These are phyloP conservation scores for Pulveroboletus frians DNA, from an alignment of 768 basidiomycete genomes.

Conservation along the genomic window DNA sequence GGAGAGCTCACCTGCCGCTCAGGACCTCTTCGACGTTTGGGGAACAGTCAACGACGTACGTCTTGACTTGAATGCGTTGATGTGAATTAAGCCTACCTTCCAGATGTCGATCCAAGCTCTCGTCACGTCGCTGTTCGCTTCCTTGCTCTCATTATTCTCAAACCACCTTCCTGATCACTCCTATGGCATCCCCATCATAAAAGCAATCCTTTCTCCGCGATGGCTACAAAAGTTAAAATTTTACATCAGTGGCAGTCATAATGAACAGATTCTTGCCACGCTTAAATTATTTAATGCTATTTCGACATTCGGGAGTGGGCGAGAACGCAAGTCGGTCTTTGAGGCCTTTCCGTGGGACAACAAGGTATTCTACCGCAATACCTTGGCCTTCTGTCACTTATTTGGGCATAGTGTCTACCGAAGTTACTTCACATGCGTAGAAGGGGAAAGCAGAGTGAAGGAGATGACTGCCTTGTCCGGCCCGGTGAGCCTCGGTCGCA, in stretches of 20 bases:
- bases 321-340: conserved; percentile 55
- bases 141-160: conserved; percentile 58
- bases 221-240: conserved; percentile 56
- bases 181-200: conserved; percentile 58
- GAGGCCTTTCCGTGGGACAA: conserved; percentile 77
- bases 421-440: conserved; percentile 70
- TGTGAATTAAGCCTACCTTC: background rate
- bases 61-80: background rate
- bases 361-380: conserved; percentile 43
- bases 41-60: conserved; percentile 48
- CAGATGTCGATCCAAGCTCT: conserved; percentile 41
- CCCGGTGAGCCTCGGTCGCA: conserved; percentile 45
- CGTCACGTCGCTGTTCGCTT: conserved; percentile 50
- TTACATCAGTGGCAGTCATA: conserved; percentile 56
- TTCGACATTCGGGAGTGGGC: conserved; percentile 59
- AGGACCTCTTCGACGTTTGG: conserved; percentile 63
- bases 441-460: conserved; percentile 42
- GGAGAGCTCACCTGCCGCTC: conserved; percentile 47
- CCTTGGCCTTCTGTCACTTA: background rate
- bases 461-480: conserved; percentile 38
- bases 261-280: conserved; percentile 60
- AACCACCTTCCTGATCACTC: conserved; percentile 65
- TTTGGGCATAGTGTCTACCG: conserved; percentile 46
- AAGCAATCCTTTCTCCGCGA: conserved; percentile 49
- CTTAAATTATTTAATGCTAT: conserved; percentile 61